phyloP scores from a whole-genome alignment of 345 rosid species.

The Eucalyptus brandiana region DNA sequence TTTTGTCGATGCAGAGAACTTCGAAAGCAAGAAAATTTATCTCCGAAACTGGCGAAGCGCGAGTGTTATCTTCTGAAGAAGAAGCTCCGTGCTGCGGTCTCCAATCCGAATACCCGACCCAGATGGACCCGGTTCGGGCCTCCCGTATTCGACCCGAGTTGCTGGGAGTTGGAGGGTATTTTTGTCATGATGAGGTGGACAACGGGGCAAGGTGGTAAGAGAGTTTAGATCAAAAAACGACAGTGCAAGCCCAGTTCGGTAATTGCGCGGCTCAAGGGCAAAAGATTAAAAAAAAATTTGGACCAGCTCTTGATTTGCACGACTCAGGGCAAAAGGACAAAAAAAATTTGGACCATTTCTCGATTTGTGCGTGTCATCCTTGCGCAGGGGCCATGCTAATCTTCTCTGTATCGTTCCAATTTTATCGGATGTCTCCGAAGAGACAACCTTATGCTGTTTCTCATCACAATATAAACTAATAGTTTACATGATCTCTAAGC shows the following conservation, averaged over 20 bases:
- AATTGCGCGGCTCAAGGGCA: no score
- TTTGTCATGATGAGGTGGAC: not conserved
- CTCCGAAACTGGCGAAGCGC: not conserved
- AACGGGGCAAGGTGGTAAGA: not conserved
- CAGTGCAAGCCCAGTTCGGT: not conserved
- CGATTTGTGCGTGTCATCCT: not conserved
- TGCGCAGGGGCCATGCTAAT: not conserved
- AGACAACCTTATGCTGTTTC: fast-evolving
- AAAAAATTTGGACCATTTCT: not conserved
- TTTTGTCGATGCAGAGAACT: not conserved
- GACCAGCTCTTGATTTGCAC: no score
- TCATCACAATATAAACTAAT: not conserved
- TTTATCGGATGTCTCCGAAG: not conserved
- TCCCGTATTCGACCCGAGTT: not conserved
- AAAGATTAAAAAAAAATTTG: no score
- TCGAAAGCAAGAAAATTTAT: not conserved
- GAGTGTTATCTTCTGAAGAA: not conserved
- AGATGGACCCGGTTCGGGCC: not conserved
- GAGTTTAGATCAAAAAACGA: not conserved
- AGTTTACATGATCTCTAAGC: fast-evolving
- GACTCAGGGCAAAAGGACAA: no score
- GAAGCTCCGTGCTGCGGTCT: not conserved
- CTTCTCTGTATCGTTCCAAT: not conserved
- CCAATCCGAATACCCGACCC: not conserved
- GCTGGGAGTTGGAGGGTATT: not conserved